Evolutionary conservation across 148 eudicot species (phyloP).

Genomic region (Camellia granthamiana): DNA sequence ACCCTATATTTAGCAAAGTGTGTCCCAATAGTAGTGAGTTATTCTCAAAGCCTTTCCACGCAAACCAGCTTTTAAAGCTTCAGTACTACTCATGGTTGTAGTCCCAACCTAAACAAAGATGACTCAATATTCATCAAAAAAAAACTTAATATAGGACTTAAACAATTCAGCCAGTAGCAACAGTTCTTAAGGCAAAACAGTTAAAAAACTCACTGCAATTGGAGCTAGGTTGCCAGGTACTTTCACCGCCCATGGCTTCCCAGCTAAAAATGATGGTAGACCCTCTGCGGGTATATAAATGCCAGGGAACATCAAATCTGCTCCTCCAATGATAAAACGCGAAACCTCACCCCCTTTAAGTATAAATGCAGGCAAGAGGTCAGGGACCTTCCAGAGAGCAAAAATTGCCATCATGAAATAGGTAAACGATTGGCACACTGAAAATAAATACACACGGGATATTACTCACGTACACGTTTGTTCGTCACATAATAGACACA

Average conservation of each 20-base stretch:
- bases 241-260: constrained; percentile 88
- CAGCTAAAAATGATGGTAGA: constrained; percentile 68
- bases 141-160: background rate
- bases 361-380: constrained; percentile 77
- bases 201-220: constrained; percentile 57
- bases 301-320: constrained; percentile 98
- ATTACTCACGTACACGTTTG: background rate
- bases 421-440: background rate
- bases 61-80: constrained; percentile 80
- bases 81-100: constrained; percentile 73
- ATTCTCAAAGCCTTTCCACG: constrained; percentile 89
- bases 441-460: background rate
- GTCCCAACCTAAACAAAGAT: constrained; percentile 60
- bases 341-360: constrained; percentile 95
- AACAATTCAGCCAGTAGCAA: background rate
- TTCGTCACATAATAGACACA: background rate
- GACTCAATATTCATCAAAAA: constrained; percentile 7
- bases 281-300: constrained; percentile 69
- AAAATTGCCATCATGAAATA: constrained; percentile 49
- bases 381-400: constrained; percentile 93
- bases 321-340: constrained; percentile 86
- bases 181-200: background rate
- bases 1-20: constrained; percentile 56
- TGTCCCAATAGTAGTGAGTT: constrained; percentile 63
- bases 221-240: constrained; percentile 94